phyloP scores from a whole-genome alignment of 1,284 basidiomycete species.

The Tranzscheliella williamsii region DNA sequence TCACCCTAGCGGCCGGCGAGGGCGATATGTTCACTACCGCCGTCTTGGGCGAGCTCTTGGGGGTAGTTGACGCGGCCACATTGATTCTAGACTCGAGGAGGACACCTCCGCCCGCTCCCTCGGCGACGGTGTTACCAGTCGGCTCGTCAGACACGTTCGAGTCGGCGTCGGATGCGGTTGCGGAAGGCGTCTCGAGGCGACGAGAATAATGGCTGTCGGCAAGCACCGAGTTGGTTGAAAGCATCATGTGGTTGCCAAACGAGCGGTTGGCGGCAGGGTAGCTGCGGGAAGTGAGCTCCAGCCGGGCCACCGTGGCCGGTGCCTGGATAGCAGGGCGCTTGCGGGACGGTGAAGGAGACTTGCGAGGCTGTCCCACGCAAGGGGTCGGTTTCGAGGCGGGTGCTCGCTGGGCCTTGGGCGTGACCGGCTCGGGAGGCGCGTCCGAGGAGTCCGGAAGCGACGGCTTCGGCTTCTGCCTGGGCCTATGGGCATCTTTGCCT shows the following conservation, averaged over 20 bases:
- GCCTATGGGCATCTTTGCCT: slow-evolving; percentile 5
- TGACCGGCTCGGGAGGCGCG: slow-evolving; percentile 5
- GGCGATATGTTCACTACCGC: slow-evolving; percentile 11
- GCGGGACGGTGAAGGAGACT: slow-evolving; percentile 50
- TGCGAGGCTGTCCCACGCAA: slow-evolving; percentile 58
- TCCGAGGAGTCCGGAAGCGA: slow-evolving; percentile 1
- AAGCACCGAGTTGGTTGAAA: slow-evolving; percentile 4
- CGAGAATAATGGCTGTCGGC: background rate
- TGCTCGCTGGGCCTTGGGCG: slow-evolving; percentile 17
- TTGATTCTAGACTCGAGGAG: slow-evolving; percentile 33
- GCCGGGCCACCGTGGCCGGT: slow-evolving; percentile 23
- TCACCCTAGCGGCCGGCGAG: slow-evolving; percentile 10
- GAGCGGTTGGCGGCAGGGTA: slow-evolving; percentile 11
- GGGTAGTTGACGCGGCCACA: slow-evolving; percentile 4
- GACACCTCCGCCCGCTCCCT: slow-evolving; percentile 16
- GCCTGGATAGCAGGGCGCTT: slow-evolving; percentile 46
- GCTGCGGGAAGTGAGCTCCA: slow-evolving; percentile 16
- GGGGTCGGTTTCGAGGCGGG: slow-evolving; percentile 54
- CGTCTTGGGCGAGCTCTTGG: slow-evolving; percentile 17
- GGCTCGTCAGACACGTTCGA: background rate
- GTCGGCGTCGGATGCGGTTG: background rate
- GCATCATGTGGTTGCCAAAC: slow-evolving; percentile 12
- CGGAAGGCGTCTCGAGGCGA: slow-evolving; percentile 1
- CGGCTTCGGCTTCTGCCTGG: slow-evolving; percentile 17
- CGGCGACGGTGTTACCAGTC: no score